Conservation (phyloP, 2,329 filamentous ascomycete species). For the Trichothecium sympodiale region DNA sequence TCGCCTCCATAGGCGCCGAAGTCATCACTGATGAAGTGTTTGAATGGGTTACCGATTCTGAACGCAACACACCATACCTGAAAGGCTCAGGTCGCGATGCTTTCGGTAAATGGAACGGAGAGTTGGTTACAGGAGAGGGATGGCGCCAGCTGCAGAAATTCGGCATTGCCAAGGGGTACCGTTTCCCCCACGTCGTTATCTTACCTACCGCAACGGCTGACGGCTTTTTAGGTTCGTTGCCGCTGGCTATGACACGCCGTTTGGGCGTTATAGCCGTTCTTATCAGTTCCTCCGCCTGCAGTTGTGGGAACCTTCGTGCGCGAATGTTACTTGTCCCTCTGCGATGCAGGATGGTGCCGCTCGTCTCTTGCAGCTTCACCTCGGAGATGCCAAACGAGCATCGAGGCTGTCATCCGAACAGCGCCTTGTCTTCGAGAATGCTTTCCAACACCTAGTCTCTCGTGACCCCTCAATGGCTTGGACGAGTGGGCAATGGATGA, state of each 20-base stretch:
- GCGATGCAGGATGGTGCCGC: slow-evolving; percentile 58
- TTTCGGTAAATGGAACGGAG: slow-evolving; percentile 48
- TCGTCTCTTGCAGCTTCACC: slow-evolving; percentile 33
- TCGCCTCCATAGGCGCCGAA: slow-evolving; percentile 36
- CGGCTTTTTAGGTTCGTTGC: slow-evolving; percentile 34
- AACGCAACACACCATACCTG: slow-evolving; percentile 52
- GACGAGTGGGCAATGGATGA: slow-evolving; percentile 75
- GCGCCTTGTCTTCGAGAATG: slow-evolving; percentile 36
- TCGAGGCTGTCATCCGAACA: slow-evolving; percentile 15
- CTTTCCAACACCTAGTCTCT: slow-evolving; percentile 41
- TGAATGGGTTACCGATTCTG: slow-evolving; percentile 49
- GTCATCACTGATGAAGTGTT: slow-evolving; percentile 45
- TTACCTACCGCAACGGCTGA: neutral
- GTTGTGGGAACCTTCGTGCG: slow-evolving; percentile 48
- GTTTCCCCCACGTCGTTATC: neutral
- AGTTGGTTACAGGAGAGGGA: slow-evolving; percentile 53
- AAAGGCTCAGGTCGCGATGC: slow-evolving; percentile 44
- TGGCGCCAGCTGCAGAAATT: slow-evolving; percentile 53
- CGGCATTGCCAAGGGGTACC: slow-evolving; percentile 41
- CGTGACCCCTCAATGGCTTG: slow-evolving; percentile 40
- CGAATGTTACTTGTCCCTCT: slow-evolving; percentile 52
- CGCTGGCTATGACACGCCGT: slow-evolving; percentile 44
- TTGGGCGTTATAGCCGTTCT: slow-evolving; percentile 39
- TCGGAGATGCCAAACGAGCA: slow-evolving; percentile 18
- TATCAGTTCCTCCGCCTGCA: slow-evolving; percentile 48